A percentile compares a stretch with the other conserved stretches of the same genome.
phyloP scores from a whole-genome alignment of 2,329 filamentous ascomycete species.

The Fusarium pininemorale region DNA sequence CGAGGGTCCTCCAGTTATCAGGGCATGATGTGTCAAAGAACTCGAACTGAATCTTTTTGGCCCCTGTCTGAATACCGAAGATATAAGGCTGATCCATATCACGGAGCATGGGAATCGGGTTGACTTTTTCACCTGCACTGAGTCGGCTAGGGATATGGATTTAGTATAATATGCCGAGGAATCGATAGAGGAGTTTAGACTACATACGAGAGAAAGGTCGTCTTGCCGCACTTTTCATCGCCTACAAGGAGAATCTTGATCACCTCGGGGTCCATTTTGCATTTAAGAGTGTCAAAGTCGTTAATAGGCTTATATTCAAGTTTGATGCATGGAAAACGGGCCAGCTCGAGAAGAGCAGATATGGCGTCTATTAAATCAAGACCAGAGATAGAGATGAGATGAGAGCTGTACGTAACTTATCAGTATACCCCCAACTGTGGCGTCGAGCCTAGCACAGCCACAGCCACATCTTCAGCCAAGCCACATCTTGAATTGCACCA shows the following conservation, averaged over 20 bases:
- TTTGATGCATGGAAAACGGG: background rate
- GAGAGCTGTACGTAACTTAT: constrained; percentile 41
- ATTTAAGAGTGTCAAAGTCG: background rate
- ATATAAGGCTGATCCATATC: constrained; percentile 70
- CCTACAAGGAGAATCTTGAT: constrained; percentile 67
- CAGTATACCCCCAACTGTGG: constrained; percentile 31
- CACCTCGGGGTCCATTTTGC: constrained; percentile 57
- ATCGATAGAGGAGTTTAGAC: constrained; percentile 15
- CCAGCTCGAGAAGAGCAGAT: background rate
- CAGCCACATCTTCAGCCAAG: background rate
- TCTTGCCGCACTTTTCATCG: constrained; percentile 68
- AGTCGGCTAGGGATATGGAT: constrained; percentile 55
- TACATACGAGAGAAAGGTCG: constrained; percentile 69
- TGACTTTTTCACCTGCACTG: constrained; percentile 55
- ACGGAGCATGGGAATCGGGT: constrained; percentile 59
- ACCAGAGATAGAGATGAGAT: constrained; percentile 34
- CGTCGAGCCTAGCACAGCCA: background rate
- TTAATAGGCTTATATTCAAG: background rate
- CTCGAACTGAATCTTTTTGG: constrained; percentile 60
- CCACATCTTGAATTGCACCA: constrained; percentile 30
- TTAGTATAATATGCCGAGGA: constrained; percentile 11
- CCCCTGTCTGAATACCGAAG: constrained; percentile 60
- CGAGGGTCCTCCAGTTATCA: constrained; percentile 66
- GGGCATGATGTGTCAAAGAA: constrained; percentile 69
- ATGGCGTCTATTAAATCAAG: constrained; percentile 15